These are phyloP conservation scores for Starmera amethionina DNA, from an alignment of 805 yeast genomes.

Conservation along the genomic window DNA sequence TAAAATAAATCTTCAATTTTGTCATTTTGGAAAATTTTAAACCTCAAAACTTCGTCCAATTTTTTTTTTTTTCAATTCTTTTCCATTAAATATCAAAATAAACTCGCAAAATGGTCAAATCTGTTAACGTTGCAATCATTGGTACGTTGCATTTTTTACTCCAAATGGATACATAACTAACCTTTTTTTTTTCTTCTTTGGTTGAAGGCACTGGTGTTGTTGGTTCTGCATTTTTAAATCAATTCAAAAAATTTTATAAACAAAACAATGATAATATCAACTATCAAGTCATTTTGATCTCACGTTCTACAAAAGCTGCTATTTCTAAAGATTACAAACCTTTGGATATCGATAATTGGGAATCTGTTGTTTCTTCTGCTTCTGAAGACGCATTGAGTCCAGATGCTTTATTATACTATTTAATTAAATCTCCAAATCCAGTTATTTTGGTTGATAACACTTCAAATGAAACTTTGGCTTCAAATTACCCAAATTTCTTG, in stretches of 20 bases:
- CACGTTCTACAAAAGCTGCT: constrained; percentile 64
- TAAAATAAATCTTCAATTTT: no score
- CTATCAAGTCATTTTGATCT: constrained; percentile 72
- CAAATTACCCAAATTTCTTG: constrained; percentile 65
- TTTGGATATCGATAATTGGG: constrained; percentile 54
- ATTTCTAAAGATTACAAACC: constrained; percentile 64
- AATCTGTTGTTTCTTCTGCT: constrained; percentile 34
- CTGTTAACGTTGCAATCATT: constrained; percentile 62
- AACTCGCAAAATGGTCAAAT: constrained; percentile 37
- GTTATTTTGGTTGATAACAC: constrained; percentile 91
- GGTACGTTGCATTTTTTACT: constrained; percentile 28
- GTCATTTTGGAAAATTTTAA: no score
- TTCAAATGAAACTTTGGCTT: constrained; percentile 70
- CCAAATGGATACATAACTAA: not conserved
- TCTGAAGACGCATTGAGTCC: constrained; percentile 38
- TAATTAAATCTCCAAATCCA: constrained; percentile 61
- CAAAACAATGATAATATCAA: constrained; percentile 20
- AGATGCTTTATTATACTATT: constrained; percentile 48
- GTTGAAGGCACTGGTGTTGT: constrained; percentile 79
- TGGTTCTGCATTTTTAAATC: constrained; percentile 84
- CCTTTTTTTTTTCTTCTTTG: constrained; percentile 5
- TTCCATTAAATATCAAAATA: no score
- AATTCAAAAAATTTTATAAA: constrained; percentile 35
- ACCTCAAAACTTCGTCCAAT: no score
- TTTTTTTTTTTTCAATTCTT: no score